phyloP scores from a whole-genome alignment of 495 filamentous ascomycete genomes.

The Niebla homalea region DNA sequence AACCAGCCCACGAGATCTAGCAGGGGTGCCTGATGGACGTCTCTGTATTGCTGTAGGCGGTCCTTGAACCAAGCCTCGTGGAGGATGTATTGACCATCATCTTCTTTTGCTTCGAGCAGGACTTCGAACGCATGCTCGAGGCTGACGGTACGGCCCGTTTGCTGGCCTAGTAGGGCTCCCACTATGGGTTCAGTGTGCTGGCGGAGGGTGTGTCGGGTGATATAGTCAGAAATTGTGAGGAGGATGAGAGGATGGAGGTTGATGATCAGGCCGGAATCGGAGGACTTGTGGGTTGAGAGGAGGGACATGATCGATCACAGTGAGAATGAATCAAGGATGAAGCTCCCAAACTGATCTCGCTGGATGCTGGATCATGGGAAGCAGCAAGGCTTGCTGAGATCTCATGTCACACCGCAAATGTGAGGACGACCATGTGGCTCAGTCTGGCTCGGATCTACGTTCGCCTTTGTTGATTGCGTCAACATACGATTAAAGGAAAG shows the following conservation, averaged over 20 bases:
- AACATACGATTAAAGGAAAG: no score
- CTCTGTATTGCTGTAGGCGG: constrained; percentile 76
- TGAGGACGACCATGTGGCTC: no score
- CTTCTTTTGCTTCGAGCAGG: constrained; percentile 34
- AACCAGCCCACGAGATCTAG: constrained; percentile 95
- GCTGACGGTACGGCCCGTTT: constrained; percentile 78
- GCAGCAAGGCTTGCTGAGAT: no score
- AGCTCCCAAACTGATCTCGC: no score
- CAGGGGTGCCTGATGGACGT: constrained; percentile 68
- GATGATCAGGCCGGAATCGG: constrained; percentile 65
- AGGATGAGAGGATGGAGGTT: constrained; percentile 89
- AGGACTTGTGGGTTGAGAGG: constrained; percentile 48
- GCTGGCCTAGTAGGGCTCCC: constrained; percentile 78
- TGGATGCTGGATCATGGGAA: no score
- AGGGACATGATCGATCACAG: constrained; percentile 24
- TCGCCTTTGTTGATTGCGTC: no score
- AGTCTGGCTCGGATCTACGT: no score
- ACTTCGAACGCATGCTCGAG: constrained; percentile 90
- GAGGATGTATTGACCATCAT: constrained; percentile 37
- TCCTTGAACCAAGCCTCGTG: constrained; percentile 63
- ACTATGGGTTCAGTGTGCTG: constrained; percentile 61
- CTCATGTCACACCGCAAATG: no score
- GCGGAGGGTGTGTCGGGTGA: constrained; percentile 77
- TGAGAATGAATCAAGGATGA: no score
- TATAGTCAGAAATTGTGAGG: constrained; percentile 92